Conservation (phyloP, 306 rosid genomes). For the Gynostemma pentaphyllum region DNA sequence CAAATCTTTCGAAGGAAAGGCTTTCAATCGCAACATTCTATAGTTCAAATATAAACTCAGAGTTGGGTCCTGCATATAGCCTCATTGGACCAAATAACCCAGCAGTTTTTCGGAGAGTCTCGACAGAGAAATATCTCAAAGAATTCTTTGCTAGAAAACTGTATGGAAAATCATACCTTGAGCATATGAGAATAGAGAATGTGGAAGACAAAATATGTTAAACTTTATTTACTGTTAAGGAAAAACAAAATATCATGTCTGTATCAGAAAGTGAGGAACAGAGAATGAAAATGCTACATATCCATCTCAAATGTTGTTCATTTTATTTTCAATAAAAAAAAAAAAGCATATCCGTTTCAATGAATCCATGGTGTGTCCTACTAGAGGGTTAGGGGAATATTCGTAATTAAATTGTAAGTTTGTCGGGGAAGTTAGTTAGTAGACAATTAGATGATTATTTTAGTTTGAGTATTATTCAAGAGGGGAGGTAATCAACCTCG, state of each 20-base stretch:
- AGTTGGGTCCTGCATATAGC: conserved; percentile 33
- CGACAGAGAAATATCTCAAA: conserved; percentile 9
- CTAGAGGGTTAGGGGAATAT: no score
- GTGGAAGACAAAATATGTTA: background rate
- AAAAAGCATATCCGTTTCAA: no score
- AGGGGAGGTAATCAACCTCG: no score
- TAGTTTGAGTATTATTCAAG: no score
- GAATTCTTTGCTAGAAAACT: conserved; percentile 23
- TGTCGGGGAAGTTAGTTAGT: no score
- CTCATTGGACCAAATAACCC: conserved; percentile 26
- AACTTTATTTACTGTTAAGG: background rate
- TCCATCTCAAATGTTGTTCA: no score
- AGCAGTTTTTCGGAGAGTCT: conserved; percentile 14
- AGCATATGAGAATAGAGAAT: conserved; percentile 13
- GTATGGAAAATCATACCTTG: conserved; percentile 23
- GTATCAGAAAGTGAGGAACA: no score
- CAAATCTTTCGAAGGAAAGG: conserved; percentile 33
- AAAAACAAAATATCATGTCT: background rate
- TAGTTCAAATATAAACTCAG: conserved; percentile 18
- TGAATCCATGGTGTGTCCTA: no score
- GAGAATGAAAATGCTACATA: no score
- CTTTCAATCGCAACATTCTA: conserved; percentile 36
- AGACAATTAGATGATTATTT: no score
- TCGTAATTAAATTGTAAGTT: no score
- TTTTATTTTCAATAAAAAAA: no score